Evolutionary conservation across 23 red algal genomes (phyloP), one percentile per base, ranked within the genome.

Genomic region (Chondrus crispus): DNA sequence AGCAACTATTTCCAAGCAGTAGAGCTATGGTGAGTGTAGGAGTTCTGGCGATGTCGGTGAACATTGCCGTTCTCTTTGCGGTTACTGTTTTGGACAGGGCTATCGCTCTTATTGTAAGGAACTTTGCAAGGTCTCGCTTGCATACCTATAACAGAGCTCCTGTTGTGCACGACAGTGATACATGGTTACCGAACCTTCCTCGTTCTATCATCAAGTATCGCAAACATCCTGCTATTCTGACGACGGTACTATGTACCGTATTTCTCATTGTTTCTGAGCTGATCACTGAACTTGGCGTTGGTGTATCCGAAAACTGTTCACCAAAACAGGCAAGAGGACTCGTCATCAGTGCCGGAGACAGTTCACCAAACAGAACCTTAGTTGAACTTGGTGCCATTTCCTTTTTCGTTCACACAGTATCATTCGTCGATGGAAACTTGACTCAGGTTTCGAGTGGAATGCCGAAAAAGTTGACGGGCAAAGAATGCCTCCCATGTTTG

Each of bases 101-200:
- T 24, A 38, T 89, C 54, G 85, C 75, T 16, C 58, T 89, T 48
- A 89, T 89, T 39, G 42, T 89, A 11, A 47, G 85, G 4, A 89
- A 77, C 73, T 74, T 89, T 44, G 85, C 85, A 3, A 73, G 47
- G 32, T 72, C 52, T 53, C 68, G 85, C 14, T 70, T 89, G 13
- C 37, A 50, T 2, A 63, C 35, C 4, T 47, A 53, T 45, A 68
- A 32, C 12, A 68, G 85, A 22, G 85, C 73, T 2, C 85, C 85
- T 2, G 26, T 89, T 18, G 73, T 89, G 13, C 85, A 89, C 46
- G 85, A 89, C 41, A 89, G 85, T 39, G 85, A 89, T 58, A 89
- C 85, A 35, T 89, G 85, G 85, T 70, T 89, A 5, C 70, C 70
- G 11, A 60, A 89, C 50, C 33, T 89, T 41, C 85, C 85, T 18